Evolutionary conservation across 2,329 filamentous ascomycete species (phyloP), one percentile per base, ranked within the genome.

Genomic region (Pseudogymnoascus sp.): DNA sequence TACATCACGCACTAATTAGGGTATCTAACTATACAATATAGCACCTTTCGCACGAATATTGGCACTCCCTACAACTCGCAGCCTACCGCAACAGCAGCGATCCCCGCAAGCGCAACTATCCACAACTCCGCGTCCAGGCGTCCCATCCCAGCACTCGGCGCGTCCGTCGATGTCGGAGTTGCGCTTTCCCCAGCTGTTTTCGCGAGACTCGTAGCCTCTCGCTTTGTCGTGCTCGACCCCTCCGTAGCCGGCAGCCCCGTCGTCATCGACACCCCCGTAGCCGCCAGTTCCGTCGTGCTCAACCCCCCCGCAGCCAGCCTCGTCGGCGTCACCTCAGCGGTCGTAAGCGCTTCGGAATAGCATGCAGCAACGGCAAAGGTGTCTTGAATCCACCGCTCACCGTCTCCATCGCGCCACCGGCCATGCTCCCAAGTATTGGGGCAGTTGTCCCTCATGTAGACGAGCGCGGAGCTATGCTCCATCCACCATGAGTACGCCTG

Each of bases 401-500:
- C 35, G 35, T 38, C 35, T 38, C 35, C 35, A 38, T 38, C 35
- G n/a, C 35, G 35, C 35, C 35, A 38, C 35, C 14, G 12, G 35
- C 35, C 41, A 12, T 37, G 31, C 23, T 33, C 38, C 49, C 59
- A 65, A 7, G 49, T 41, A 26, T 35, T 16, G 26, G 64, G 59
- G 23, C 64, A 65, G 5, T 63, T 59, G 12, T 29, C 31, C 26
- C 62, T 58, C n/a, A 64, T 26, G 14, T 26, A 14, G 14, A 35
- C 31, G 19, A 37, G 41, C 2, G 62, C 33, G n/a, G 35, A 26
- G 60, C 59, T 63, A 33, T 59, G 38, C 7, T 52, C 49, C 16
- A 35, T 19, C 64, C 62, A 65, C n/a, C 37, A 65, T 21, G 52
- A 52, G 19, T 60, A 60, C 7, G 43, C 64, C 3, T 41, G 60